phyloP scores from a whole-genome alignment of 306 rosid species.

The Pyrus bretschneideri region DNA sequence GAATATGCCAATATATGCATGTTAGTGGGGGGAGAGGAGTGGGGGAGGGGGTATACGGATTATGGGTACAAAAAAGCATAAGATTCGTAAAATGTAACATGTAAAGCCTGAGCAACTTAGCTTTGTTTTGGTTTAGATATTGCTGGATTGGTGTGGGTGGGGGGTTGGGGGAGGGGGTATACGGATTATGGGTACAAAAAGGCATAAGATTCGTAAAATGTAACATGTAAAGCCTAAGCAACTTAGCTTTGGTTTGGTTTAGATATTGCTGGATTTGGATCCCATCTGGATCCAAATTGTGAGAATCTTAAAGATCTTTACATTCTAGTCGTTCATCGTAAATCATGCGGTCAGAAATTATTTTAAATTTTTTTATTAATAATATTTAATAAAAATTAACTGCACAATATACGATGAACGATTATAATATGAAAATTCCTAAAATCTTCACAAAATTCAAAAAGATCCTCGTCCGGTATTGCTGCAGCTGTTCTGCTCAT shows the following conservation, averaged over 20 bases:
- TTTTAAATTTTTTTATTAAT: no score
- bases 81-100: slow-evolving; percentile 20
- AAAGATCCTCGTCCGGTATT: no score
- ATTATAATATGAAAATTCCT: no score
- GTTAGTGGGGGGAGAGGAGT: no score
- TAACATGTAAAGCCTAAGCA: slow-evolving; percentile 6
- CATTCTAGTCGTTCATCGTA: accelerated
- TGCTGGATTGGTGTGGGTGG: background rate
- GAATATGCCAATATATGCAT: background rate
- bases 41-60: slow-evolving; percentile 11
- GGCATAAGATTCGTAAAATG: slow-evolving; percentile 36
- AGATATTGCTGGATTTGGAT: slow-evolving; percentile 7
- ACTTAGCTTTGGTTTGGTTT: slow-evolving; percentile 10
- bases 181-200: slow-evolving; percentile 12
- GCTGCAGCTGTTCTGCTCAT: background rate
- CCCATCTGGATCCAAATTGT: no score
- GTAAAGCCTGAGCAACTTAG: slow-evolving; percentile 8
- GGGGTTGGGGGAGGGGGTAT: slow-evolving; percentile 1
- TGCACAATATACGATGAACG: no score
- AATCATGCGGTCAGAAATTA: no score
- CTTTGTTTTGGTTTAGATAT: slow-evolving; percentile 20
- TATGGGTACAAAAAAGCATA: slow-evolving; percentile 32
- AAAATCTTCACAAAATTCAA: no score
- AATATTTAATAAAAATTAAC: accelerated
- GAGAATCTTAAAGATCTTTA: no score